phyloP scores from a whole-genome alignment of 1,284 basidiomycete species.

The Fomitopsis schrenkii region DNA sequence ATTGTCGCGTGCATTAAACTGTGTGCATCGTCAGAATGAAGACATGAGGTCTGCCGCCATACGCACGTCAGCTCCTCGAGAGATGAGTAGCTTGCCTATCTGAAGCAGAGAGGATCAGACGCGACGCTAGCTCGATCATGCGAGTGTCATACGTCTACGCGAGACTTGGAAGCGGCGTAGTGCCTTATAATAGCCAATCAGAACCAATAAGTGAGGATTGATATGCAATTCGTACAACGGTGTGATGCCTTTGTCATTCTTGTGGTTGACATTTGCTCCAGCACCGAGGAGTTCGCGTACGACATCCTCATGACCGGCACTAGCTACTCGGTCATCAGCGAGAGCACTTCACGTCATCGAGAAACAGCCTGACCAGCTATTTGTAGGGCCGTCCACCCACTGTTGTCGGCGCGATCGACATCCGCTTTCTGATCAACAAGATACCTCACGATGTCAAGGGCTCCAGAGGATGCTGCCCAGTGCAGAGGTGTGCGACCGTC shows the following conservation, averaged over 20 bases:
- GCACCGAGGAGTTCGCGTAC: constrained; percentile 81
- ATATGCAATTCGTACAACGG: constrained; percentile 60
- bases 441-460: constrained; percentile 66
- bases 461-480: constrained; percentile 81
- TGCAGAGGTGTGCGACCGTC: constrained; percentile 89
- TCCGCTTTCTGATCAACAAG: constrained; percentile 73
- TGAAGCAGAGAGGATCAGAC: constrained; percentile 32
- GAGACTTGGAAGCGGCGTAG: constrained; percentile 92
- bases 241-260: constrained; percentile 85
- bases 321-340: constrained; percentile 43
- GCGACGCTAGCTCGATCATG: background rate
- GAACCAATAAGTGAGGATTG: constrained; percentile 1
- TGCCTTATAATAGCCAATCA: constrained; percentile 50
- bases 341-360: background rate
- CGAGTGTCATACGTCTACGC: constrained; percentile 47
- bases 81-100: constrained; percentile 85
- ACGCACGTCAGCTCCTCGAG: constrained; percentile 82
- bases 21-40: constrained; percentile 10
- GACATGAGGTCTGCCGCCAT: background rate
- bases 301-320: constrained; percentile 76
- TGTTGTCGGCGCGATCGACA: constrained; percentile 67
- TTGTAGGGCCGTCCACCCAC: constrained; percentile 86
- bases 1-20: constrained; percentile 91
- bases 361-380: constrained; percentile 62
- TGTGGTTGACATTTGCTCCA: constrained; percentile 79